These are phyloP conservation scores for Aureobasidium mangrovei DNA, from an alignment of 2,329 filamentous ascomycete genomes.

Conservation along the genomic window DNA sequence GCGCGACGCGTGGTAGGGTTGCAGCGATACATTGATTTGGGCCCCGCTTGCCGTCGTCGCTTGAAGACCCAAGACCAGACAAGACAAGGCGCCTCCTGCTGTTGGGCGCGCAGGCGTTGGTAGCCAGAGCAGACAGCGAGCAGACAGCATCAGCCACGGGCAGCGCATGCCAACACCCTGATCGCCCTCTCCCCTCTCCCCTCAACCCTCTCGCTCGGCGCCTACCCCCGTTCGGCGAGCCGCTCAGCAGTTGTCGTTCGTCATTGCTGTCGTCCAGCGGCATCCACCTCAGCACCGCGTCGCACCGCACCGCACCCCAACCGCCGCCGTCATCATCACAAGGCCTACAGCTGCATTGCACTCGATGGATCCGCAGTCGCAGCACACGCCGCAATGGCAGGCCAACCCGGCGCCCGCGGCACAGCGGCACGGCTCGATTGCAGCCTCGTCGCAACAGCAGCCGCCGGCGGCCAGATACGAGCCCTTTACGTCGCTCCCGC, in stretches of 20 bases:
- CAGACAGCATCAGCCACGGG: background rate
- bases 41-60: too few species aligned
- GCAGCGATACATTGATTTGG: too few species aligned
- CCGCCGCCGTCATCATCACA: background rate
- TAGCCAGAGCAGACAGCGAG: background rate
- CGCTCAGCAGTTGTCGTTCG: too few species aligned
- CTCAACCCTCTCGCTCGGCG: background rate
- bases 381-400: slow-evolving; percentile 2
- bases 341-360: background rate
- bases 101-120: too few species aligned
- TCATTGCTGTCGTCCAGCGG: too few species aligned
- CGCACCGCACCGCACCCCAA: background rate
- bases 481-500: background rate
- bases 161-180: background rate
- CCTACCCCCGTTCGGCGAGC: too few species aligned
- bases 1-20: too few species aligned
- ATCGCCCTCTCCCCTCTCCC: background rate
- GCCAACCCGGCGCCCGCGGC: background rate
- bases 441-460: slow-evolving; percentile 6
- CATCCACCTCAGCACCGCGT: background rate
- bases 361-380: slow-evolving; percentile 7
- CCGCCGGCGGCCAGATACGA: background rate
- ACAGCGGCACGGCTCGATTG: background rate
- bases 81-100: too few species aligned
- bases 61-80: too few species aligned